A percentile compares a stretch with the other conserved stretches of the same genome.
These are phyloP conservation scores for Yamadazyma oceani DNA, from an alignment of 1,139 yeast genomes.

Conservation along the genomic window DNA sequence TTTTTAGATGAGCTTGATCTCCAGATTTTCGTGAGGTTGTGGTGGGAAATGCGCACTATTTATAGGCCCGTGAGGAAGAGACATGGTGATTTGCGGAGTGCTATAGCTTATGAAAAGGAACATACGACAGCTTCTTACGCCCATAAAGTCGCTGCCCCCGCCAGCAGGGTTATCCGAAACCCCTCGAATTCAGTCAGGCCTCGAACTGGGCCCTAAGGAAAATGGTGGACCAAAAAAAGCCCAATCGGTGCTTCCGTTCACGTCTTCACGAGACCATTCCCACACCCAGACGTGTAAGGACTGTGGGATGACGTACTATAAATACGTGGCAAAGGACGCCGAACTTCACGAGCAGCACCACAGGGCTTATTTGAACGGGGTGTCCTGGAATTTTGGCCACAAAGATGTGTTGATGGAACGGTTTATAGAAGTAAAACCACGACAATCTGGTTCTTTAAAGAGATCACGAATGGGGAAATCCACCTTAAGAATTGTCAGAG, in stretches of 20 bases:
- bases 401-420: background rate
- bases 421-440: background rate
- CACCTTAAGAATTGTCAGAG: constrained; percentile 15
- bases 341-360: constrained; percentile 52
- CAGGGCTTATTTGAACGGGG: constrained; percentile 46
- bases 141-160: too few species aligned
- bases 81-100: too few species aligned
- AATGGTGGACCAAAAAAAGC: constrained; percentile 3
- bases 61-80: too few species aligned
- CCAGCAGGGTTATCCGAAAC: too few species aligned
- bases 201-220: background rate
- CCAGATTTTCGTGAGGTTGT: too few species aligned
- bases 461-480: too few species aligned
- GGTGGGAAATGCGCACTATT: too few species aligned
- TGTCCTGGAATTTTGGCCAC: constrained; percentile 30
- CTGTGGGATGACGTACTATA: constrained; percentile 63
- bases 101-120: too few species aligned
- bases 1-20: too few species aligned
- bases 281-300: constrained; percentile 41
- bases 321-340: constrained; percentile 44
- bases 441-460: too few species aligned
- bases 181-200: too few species aligned
- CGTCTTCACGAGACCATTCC: constrained; percentile 2
- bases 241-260: constrained; percentile 9
- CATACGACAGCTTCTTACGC: too few species aligned